Base-by-base conservation (phyloP, 331 rosid species). In the Dryas integrifolia region DNA sequence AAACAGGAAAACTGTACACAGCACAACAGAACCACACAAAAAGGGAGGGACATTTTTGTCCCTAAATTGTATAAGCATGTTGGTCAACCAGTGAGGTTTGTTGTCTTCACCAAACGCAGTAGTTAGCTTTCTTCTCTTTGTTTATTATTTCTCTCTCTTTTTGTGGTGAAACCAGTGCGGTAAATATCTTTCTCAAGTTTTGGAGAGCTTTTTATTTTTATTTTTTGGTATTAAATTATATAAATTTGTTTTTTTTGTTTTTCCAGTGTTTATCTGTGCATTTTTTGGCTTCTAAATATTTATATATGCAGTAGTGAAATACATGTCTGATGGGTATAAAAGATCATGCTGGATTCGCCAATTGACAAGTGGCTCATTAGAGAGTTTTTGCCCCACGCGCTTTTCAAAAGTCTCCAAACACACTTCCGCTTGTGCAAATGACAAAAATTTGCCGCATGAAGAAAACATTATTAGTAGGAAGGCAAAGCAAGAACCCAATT, bases 311-410 rank as follows among this genome's bases (percentile, higher is more conserved):
- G 35, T 2, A 30, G 2, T 58, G n/a, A 58, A 58, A 26, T 26
- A 58, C 41, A 1, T 26, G 40, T 30, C 35, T 10, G 4, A 39
- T 58, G 9, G 13, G 26, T 7, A 67, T 49, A 67, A 50, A 47
- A 11, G 13, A 69, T 41, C 59, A 48, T 13, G 70, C 12, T 40
- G 53, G 74, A 67, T 50, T 67, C 10, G 61, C 62, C 61, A 38
- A 45, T 35, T 40, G 53, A 67, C 58, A 48, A 21, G 43, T 58
- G 55, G 52, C 21, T 0, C 13, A 10, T 1, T 5, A 8, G 6
- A 21, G 43, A 18, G 49, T 9, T 45, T 43, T 15, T 9, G 9
- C 40, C 21, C 50, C 71, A 76, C 56, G 64, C 75, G 70, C 75
- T 38, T 14, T 45, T 7, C 30, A 9, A 8, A 3, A 46, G 41